Conservation (phyloP, 371 early-diverging fungal genomes). For the Coemansia sp. region DNA sequence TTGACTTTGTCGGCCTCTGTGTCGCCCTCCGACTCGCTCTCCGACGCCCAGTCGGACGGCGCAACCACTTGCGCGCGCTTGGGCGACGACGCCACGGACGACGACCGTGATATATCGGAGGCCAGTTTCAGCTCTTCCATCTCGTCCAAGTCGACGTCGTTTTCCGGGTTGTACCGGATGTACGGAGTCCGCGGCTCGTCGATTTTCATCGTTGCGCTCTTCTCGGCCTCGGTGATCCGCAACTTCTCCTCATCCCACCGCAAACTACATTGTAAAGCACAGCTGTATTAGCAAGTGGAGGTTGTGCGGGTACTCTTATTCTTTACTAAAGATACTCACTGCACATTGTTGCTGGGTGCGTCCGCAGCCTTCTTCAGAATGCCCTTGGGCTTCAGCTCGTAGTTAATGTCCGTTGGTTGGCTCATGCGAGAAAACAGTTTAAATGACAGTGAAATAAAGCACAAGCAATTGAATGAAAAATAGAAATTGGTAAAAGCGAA, state of each 20-base stretch:
- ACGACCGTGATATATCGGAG: conserved; percentile 42
- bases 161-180: conserved; percentile 79
- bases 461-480: too few relatives aligned
- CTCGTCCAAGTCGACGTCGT: conserved; percentile 69
- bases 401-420: conserved; percentile 7
- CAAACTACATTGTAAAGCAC: conserved; percentile 54
- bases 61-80: conserved; percentile 46
- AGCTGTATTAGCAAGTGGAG: neutral
- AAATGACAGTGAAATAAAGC: too few relatives aligned
- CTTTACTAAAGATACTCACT: conserved; percentile 21
- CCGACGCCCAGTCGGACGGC: conserved; percentile 43
- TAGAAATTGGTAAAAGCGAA: too few relatives aligned
- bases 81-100: conserved; percentile 52
- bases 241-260: conserved; percentile 97
- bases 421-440: conserved; percentile 3
- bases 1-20: conserved; percentile 27
- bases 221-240: conserved; percentile 84
- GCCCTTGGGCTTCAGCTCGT: conserved; percentile 34
- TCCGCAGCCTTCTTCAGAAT: conserved; percentile 38
- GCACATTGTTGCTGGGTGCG: conserved; percentile 11
- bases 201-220: conserved; percentile 93
- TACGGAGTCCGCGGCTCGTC: conserved; percentile 97
- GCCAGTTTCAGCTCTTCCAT: conserved; percentile 53
- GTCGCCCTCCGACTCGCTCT: conserved; percentile 23
- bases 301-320: neutral